Conservation (phyloP, 306 rosid genomes). For the Calophaca sinica region DNA sequence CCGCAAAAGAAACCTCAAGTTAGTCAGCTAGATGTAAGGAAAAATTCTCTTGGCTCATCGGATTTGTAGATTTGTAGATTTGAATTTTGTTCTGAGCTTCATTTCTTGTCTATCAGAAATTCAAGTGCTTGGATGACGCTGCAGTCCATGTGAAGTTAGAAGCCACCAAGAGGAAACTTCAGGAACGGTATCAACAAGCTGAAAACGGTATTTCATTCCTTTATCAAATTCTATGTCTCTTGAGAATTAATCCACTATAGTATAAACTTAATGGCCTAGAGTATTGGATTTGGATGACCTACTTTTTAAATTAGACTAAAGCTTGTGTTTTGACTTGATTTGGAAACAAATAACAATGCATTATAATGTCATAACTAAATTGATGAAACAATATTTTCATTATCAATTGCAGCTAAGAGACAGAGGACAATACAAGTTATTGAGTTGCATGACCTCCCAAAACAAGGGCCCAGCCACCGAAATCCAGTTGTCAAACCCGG, state of each 20-base stretch:
- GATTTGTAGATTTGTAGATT: slow-evolving; percentile 18
- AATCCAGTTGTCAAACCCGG: slow-evolving; percentile 63
- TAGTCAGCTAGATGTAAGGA: slow-evolving; percentile 63
- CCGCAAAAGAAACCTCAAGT: slow-evolving; percentile 57
- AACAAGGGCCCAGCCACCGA: slow-evolving; percentile 64
- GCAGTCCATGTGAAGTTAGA: slow-evolving; percentile 63
- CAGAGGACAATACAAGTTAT: slow-evolving; percentile 81
- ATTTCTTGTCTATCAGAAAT: slow-evolving; percentile 53
- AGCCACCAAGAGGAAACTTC: slow-evolving; percentile 87
- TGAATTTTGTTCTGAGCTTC: slow-evolving; percentile 39
- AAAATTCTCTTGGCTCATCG: slow-evolving; percentile 2
- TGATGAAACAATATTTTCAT: slow-evolving; percentile 18
- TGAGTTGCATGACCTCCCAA: slow-evolving; percentile 87
- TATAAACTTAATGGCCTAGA: neutral
- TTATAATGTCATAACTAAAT: neutral
- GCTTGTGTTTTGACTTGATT: neutral
- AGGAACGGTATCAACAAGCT: slow-evolving; percentile 87
- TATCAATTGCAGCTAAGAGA: slow-evolving; percentile 70
- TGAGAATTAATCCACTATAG: no score
- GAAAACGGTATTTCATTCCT: slow-evolving; percentile 66
- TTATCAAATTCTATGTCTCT: neutral
- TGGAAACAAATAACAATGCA: neutral
- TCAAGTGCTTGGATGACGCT: slow-evolving; percentile 56
- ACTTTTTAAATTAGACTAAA: neutral
- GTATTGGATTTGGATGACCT: slow-evolving; percentile 1